phyloP scores from a whole-genome alignment of 2,329 filamentous ascomycete genomes.

The Leptographium procerum region DNA sequence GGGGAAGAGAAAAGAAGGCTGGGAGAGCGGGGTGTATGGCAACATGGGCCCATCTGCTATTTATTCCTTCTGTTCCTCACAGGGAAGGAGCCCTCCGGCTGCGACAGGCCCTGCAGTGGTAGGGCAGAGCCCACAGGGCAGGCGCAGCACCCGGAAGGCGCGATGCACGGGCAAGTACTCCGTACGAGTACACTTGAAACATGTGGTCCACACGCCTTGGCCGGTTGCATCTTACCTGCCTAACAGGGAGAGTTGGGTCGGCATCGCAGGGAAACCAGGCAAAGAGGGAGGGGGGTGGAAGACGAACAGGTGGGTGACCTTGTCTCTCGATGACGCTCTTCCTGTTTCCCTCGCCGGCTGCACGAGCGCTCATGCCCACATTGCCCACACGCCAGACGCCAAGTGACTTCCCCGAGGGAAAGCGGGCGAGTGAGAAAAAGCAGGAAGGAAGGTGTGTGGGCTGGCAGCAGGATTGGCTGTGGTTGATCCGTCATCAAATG shows the following conservation, averaged over 20 bases:
- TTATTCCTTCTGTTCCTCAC: background rate
- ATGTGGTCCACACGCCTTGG: no score
- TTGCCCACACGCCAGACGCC: background rate
- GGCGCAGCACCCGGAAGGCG: background rate
- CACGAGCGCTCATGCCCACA: background rate
- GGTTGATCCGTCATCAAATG: constrained; percentile 1
- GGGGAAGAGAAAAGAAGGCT: constrained; percentile 9
- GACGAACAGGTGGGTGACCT: no score
- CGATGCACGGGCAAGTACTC: background rate
- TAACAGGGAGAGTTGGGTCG: no score
- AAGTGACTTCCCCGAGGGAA: background rate
- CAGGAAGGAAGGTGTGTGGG: constrained; percentile 1
- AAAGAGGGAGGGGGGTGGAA: no score
- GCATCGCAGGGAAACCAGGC: no score
- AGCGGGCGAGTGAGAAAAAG: background rate
- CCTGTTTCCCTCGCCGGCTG: background rate
- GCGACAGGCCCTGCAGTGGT: background rate
- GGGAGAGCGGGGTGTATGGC: constrained; percentile 12
- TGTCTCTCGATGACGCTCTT: background rate
- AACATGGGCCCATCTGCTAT: constrained; percentile 8
- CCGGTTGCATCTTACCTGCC: background rate
- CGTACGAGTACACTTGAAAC: no score
- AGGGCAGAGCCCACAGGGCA: background rate
- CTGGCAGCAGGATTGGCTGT: background rate
- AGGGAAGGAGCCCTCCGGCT: background rate